Conservation (phyloP, 1,139 yeast species). For the Diutina ranongensis region DNA sequence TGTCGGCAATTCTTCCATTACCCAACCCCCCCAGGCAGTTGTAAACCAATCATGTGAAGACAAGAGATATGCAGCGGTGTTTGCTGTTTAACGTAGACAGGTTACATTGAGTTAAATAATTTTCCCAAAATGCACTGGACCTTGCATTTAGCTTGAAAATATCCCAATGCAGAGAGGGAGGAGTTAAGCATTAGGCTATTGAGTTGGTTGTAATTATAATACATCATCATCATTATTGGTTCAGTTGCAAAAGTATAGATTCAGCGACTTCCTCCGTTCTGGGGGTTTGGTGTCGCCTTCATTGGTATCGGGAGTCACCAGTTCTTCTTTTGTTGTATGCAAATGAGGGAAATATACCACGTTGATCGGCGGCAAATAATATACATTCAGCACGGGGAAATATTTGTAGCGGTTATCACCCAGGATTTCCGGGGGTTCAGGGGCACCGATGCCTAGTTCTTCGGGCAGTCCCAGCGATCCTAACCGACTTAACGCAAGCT, state of each 20-base stretch:
- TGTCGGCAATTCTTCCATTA: no score
- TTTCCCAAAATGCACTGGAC: no score
- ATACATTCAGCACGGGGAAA: conserved; percentile 44
- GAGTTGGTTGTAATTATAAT: background rate
- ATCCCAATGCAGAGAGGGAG: no score
- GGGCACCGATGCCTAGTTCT: background rate
- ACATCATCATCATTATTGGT: background rate
- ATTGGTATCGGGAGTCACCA: background rate
- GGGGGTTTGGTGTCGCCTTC: background rate
- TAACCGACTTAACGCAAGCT: background rate
- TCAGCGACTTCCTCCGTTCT: background rate
- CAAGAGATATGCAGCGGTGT: no score
- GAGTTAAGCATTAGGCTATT: no score
- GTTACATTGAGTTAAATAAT: no score
- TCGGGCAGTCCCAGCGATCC: background rate
- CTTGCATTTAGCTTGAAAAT: no score
- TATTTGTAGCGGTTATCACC: conserved; percentile 29
- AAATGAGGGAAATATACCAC: conserved; percentile 49
- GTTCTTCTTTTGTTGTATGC: background rate
- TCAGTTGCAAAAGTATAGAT: background rate
- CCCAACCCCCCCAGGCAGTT: no score
- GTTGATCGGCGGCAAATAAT: conserved; percentile 48
- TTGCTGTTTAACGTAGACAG: no score
- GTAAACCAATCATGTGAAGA: no score
- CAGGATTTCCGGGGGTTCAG: background rate